These are phyloP conservation scores for Leptosphaerulina australis DNA, from an alignment of 2,329 filamentous ascomycete species.

Conservation along the genomic window DNA sequence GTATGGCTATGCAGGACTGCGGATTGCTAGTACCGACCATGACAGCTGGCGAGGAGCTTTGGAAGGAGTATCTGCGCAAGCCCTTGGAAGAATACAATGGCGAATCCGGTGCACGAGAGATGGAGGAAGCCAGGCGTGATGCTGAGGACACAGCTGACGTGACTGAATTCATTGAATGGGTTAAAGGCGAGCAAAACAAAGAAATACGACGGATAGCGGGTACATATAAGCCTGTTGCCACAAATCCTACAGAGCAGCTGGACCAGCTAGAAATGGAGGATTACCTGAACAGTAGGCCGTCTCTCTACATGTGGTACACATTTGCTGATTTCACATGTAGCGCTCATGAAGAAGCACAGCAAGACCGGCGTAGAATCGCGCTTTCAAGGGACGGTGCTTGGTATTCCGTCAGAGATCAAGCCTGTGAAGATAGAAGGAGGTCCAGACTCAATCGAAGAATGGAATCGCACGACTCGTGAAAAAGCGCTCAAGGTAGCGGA, in stretches of 20 bases:
- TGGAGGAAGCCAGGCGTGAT: constrained; percentile 54
- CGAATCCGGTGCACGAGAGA: constrained; percentile 47
- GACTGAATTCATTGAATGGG: constrained; percentile 80
- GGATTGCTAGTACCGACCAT: constrained; percentile 75
- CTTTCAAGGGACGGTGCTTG: constrained; percentile 83
- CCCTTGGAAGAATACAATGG: constrained; percentile 53
- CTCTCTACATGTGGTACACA: background rate
- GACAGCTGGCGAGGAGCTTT: constrained; percentile 71
- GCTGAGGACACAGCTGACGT: constrained; percentile 81
- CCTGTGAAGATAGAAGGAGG: constrained; percentile 81
- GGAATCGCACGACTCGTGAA: constrained; percentile 55
- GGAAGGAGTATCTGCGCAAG: constrained; percentile 58
- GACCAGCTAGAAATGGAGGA: constrained; percentile 54
- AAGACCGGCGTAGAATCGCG: constrained; percentile 86
- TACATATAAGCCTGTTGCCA: constrained; percentile 56
- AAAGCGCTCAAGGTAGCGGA: constrained; percentile 34
- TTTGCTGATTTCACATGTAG: constrained; percentile 50
- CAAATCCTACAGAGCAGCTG: constrained; percentile 55
- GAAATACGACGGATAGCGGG: constrained; percentile 83
- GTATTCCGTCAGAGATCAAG: constrained; percentile 72
- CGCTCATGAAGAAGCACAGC: constrained; percentile 89
- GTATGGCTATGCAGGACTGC: constrained; percentile 82
- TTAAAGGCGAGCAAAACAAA: constrained; percentile 71
- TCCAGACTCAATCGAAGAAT: constrained; percentile 69
- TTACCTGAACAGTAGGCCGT: constrained; percentile 52